Evolutionary conservation across 2,329 filamentous ascomycete genomes (phyloP).

Genomic region (Penicillium polonicum): DNA sequence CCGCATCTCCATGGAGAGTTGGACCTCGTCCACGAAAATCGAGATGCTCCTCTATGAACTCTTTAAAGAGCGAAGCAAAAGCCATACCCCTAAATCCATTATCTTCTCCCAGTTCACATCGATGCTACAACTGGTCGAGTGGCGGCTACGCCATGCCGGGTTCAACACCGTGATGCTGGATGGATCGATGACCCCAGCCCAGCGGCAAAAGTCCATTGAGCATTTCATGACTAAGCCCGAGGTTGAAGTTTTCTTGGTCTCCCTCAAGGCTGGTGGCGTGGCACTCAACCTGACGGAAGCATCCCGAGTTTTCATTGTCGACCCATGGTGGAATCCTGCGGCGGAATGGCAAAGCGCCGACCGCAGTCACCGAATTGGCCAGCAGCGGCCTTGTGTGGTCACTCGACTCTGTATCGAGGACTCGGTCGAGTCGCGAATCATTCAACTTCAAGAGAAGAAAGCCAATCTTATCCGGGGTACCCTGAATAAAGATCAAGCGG

Average conservation of each 20-base stretch:
- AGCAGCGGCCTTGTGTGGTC: conserved; percentile 89
- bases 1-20: conserved; percentile 97
- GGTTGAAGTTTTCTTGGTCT: conserved; percentile 94
- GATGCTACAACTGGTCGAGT: conserved; percentile 96
- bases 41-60: conserved; percentile 94
- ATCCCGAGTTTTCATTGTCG: conserved; percentile 90
- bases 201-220: conserved; percentile 89
- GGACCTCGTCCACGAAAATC: conserved; percentile 98
- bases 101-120: conserved; percentile 97
- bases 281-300: conserved; percentile 94
- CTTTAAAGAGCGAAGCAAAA: conserved; percentile 86
- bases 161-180: conserved; percentile 99
- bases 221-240: conserved; percentile 95
- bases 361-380: conserved; percentile 89
- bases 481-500: conserved; percentile 81
- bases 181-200: conserved; percentile 91
- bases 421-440: conserved; percentile 93
- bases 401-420: conserved; percentile 95
- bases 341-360: conserved; percentile 98
- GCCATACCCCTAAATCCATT: conserved; percentile 91
- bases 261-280: conserved; percentile 92
- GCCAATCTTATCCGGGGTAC: conserved; percentile 97
- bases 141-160: conserved; percentile 91
- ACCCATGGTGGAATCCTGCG: conserved; percentile 99
- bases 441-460: conserved; percentile 96